These are phyloP conservation scores for Dryas alaskensis DNA, from an alignment of 306 rosid genomes.

Conservation along the genomic window DNA sequence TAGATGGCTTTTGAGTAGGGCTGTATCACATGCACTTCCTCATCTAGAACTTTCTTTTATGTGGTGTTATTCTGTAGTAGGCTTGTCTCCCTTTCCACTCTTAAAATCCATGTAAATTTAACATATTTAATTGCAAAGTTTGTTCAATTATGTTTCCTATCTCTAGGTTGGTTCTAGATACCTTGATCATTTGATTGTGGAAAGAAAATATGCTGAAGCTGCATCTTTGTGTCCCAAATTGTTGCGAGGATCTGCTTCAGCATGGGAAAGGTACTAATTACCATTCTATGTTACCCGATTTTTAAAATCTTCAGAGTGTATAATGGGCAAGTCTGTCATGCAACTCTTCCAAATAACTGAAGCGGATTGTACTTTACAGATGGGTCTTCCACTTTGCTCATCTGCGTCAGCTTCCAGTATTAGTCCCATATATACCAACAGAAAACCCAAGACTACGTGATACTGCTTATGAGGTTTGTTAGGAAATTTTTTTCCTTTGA, in stretches of 20 bases:
- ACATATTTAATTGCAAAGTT: constrained; percentile 4
- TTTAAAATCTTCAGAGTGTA: constrained; percentile 10
- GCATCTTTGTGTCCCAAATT: constrained; percentile 93
- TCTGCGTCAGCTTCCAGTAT: constrained; percentile 91
- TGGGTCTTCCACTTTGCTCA: constrained; percentile 99
- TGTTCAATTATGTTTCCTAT: constrained; percentile 17
- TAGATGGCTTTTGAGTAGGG: background rate
- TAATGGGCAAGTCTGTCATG: constrained; percentile 8
- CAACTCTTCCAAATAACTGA: constrained; percentile 29
- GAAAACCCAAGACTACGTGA: constrained; percentile 81
- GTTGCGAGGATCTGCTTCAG: constrained; percentile 83
- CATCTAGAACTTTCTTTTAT: background rate
- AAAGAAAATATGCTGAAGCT: constrained; percentile 90
- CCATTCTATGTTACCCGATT: constrained; percentile 13
- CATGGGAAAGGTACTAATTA: constrained; percentile 85
- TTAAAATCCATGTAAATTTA: background rate
- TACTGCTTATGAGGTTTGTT: constrained; percentile 92
- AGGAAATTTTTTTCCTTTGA: constrained; percentile 19
- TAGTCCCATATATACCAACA: constrained; percentile 87
- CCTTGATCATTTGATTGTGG: constrained; percentile 97
- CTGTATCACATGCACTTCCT: background rate
- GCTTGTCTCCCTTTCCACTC: background rate
- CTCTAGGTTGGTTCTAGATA: constrained; percentile 92
- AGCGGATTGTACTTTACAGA: constrained; percentile 43
- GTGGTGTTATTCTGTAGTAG: background rate